Evolutionary conservation across 768 basidiomycete species (phyloP).

Genomic region (Termitomyces sp.): DNA sequence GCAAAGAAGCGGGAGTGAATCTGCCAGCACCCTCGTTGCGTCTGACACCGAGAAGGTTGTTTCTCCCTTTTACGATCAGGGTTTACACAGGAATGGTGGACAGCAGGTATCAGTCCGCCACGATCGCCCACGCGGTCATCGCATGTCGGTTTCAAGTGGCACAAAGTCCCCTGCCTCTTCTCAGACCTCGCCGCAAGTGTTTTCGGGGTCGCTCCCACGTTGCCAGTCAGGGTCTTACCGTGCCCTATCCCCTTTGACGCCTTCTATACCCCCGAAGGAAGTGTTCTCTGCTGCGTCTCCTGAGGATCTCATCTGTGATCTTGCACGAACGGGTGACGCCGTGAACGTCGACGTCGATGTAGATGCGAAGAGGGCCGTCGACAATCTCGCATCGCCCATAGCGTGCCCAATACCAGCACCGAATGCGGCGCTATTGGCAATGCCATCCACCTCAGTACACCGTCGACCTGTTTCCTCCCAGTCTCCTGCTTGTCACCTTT

Average conservation of each 20-base stretch:
- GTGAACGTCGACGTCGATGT: neutral
- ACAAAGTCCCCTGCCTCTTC: neutral
- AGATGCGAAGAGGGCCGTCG: neutral
- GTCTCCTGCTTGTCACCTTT: neutral
- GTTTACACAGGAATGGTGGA: neutral
- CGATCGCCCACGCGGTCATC: neutral
- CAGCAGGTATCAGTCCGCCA: neutral
- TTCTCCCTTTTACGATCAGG: neutral
- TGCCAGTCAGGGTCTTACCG: neutral
- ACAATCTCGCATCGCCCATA: neutral
- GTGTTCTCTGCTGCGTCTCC: neutral
- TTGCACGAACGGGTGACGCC: neutral
- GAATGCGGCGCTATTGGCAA: neutral
- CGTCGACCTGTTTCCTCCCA: neutral
- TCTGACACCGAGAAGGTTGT: constrained; percentile 2
- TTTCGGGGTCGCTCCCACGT: neutral
- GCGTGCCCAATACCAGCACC: neutral
- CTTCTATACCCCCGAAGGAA: neutral
- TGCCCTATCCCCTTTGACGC: neutral
- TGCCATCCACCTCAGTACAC: neutral
- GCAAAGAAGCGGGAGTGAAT: neutral
- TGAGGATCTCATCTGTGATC: neutral
- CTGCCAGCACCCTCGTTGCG: constrained; percentile 2
- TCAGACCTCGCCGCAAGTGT: neutral
- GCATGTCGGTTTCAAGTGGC: neutral